These are phyloP conservation scores for Tanacetum coccineum DNA, from an alignment of 129 eudicot species.

Conservation along the genomic window DNA sequence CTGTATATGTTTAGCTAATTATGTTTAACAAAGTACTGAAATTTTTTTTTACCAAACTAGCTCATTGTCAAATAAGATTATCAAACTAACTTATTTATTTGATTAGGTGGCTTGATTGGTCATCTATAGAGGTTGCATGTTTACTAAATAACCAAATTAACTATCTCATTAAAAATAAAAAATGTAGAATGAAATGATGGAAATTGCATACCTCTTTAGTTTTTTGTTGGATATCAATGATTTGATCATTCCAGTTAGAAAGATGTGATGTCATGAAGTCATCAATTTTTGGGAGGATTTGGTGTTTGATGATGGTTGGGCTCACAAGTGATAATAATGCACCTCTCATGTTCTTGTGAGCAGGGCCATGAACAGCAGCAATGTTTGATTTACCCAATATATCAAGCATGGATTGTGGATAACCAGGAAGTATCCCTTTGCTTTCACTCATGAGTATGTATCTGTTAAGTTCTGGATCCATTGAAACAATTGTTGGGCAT, in stretches of 20 bases:
- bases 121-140: too few species aligned
- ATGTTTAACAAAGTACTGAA: too few species aligned
- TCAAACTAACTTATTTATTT: too few species aligned
- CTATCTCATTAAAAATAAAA: too few species aligned
- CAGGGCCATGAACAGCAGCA: conserved; percentile 98
- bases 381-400: conserved; percentile 94
- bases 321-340: conserved; percentile 84
- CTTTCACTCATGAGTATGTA: conserved; percentile 79
- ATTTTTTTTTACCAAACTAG: too few species aligned
- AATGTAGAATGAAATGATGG: too few species aligned
- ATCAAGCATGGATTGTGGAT: conserved; percentile 97
- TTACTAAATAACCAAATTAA: too few species aligned
- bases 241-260: conserved; percentile 56
- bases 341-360: conserved; percentile 98
- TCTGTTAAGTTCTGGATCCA: conserved; percentile 93
- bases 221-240: conserved; percentile 90
- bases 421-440: conserved; percentile 93
- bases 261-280: conserved; percentile 89
- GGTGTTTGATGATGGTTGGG: conserved; percentile 65
- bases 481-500: conserved; percentile 89
- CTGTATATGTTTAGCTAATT: too few species aligned
- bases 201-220: conserved; percentile 72
- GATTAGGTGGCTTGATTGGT: too few species aligned
- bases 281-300: conserved; percentile 83
- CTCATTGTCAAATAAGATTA: too few species aligned